These are phyloP conservation scores for Circinella umbellata DNA, from an alignment of 371 early-diverging fungal genomes.

Conservation along the genomic window DNA sequence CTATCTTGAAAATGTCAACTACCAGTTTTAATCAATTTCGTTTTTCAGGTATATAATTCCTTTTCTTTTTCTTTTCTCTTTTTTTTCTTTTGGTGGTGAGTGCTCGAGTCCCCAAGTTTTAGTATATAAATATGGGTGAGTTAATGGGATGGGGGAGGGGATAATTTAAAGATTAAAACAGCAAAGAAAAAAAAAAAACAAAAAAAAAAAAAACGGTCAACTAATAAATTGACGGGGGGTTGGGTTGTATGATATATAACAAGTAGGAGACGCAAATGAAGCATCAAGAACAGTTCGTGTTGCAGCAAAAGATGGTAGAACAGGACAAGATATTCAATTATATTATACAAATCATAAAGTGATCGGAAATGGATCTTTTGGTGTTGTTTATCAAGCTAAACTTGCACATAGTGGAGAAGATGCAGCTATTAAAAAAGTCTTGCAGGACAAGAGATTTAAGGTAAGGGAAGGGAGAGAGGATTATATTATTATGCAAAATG, in stretches of 20 bases:
- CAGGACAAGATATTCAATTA: conserved; percentile 83
- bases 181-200: no score
- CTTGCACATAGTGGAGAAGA: conserved; percentile 75
- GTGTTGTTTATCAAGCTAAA: conserved; percentile 94
- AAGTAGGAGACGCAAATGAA: conserved; percentile 18
- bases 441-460: conserved; percentile 96
- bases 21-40: conserved; percentile 23
- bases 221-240: no score
- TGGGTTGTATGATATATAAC: not conserved
- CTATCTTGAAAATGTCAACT: conserved; percentile 13
- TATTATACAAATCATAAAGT: conserved; percentile 88
- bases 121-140: not conserved
- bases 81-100: no score
- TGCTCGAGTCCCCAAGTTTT: not conserved
- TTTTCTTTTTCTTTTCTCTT: no score
- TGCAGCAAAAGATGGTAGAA: conserved; percentile 81
- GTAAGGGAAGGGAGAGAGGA: conserved; percentile 33
- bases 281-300: conserved; percentile 28
- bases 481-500: not conserved
- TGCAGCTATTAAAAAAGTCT: conserved; percentile 93
- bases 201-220: not conserved
- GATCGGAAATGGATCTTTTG: conserved; percentile 95
- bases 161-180: no score
- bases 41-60: conserved; percentile 14
- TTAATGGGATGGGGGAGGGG: no score